phyloP scores from a whole-genome alignment of 805 yeast genomes.

The Candida sphagnicola region DNA sequence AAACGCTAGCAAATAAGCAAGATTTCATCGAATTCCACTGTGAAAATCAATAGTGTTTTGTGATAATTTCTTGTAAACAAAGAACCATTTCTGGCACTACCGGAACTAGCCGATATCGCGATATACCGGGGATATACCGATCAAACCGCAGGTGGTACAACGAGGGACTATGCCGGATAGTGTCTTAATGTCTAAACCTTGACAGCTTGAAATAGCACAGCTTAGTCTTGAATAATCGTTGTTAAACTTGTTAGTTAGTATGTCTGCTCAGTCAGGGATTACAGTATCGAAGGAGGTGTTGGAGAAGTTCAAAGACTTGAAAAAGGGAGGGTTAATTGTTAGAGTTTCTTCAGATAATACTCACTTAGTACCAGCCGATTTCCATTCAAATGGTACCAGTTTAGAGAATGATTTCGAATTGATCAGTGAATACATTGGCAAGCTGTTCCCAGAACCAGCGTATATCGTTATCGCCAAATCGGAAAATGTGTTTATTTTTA shows the following conservation, averaged over 20 bases:
- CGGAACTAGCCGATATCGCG: no score
- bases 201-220: no score
- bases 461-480: slow-evolving; percentile 25
- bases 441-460: slow-evolving; percentile 32
- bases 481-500: slow-evolving; percentile 42
- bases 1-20: no score
- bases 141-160: no score
- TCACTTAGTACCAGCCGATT: slow-evolving; percentile 27
- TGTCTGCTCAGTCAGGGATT: slow-evolving; percentile 45
- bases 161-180: no score
- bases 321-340: slow-evolving; percentile 23
- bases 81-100: no score
- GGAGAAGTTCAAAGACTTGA: slow-evolving; percentile 20
- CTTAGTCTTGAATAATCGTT: neutral
- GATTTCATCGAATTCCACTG: no score
- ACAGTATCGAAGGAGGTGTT: slow-evolving; percentile 29
- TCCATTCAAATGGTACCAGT: slow-evolving; percentile 9
- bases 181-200: no score
- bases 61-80: no score
- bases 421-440: slow-evolving; percentile 18
- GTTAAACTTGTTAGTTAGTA: no score
- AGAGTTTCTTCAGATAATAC: slow-evolving; percentile 31
- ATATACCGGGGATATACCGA: no score
- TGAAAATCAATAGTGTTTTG: no score
- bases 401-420: slow-evolving; percentile 15